Evolutionary conservation across 305 asterid species (phyloP).

Genomic region (Petunia hybrid): DNA sequence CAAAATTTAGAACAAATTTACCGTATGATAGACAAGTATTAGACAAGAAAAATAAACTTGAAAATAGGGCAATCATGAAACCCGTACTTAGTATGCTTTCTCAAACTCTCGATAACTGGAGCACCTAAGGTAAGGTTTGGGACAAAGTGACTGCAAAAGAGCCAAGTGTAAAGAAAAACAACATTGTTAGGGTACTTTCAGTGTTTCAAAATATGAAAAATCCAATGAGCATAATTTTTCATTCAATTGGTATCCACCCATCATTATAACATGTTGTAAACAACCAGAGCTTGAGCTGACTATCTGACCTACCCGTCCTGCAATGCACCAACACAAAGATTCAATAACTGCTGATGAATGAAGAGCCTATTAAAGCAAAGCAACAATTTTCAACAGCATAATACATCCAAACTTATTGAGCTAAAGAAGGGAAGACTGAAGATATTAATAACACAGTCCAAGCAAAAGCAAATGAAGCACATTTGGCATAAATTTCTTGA

Average conservation of each 20-base stretch:
- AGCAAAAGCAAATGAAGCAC: not conserved
- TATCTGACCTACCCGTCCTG: conserved; percentile 92
- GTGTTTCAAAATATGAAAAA: not conserved
- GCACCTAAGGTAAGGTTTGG: conserved; percentile 91
- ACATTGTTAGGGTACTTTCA: conserved; percentile 13
- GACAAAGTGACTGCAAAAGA: conserved; percentile 73
- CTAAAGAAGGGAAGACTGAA: conserved; percentile 17
- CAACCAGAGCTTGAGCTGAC: conserved; percentile 27
- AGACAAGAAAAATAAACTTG: conserved; percentile 1
- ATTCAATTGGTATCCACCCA: conserved; percentile 30
- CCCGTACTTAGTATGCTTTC: conserved; percentile 78
- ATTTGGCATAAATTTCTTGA: not conserved
- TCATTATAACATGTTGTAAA: conserved; percentile 27
- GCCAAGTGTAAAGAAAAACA: not conserved
- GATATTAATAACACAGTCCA: not conserved
- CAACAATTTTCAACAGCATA: not conserved
- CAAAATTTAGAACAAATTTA: not conserved
- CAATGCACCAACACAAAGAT: conserved; percentile 42
- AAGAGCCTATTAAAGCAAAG: not conserved
- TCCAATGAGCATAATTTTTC: conserved; percentile 6
- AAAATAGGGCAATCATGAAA: conserved; percentile 25
- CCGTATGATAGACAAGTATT: not conserved
- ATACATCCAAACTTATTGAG: not conserved
- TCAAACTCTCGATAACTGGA: conserved; percentile 83
- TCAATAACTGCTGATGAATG: conserved; percentile 28